phyloP scores from a whole-genome alignment of 768 basidiomycete species.

The Xerocomellus dryophilus region DNA sequence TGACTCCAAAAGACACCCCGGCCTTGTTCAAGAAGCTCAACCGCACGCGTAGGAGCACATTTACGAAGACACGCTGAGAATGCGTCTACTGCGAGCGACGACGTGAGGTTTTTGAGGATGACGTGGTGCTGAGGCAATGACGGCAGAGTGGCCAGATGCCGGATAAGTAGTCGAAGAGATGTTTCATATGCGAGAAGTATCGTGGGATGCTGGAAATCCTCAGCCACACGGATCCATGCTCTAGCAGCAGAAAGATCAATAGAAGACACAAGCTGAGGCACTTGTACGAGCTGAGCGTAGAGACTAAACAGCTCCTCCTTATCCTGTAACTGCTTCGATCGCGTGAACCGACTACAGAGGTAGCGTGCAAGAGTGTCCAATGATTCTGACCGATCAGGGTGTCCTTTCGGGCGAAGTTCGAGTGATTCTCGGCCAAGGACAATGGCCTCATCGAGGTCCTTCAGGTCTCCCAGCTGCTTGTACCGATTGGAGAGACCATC shows the following conservation, averaged over 20 bases:
- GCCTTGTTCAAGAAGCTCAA: slow-evolving; percentile 33
- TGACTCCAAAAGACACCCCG: slow-evolving; percentile 19
- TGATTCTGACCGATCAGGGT: not conserved
- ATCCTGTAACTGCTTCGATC: not conserved
- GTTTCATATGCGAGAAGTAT: slow-evolving; percentile 7
- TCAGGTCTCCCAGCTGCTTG: not conserved
- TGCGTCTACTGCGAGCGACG: slow-evolving; percentile 7
- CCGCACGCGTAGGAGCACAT: slow-evolving; percentile 5
- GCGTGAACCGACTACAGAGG: not conserved
- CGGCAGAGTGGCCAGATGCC: not conserved
- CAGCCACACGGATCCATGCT: not conserved
- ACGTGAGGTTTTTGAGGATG: not conserved
- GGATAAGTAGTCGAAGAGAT: not conserved
- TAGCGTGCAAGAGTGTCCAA: not conserved
- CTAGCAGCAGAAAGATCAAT: not conserved
- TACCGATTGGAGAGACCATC: not conserved
- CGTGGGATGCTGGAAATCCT: slow-evolving; percentile 1
- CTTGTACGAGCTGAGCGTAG: not conserved
- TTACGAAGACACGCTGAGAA: slow-evolving; percentile 14
- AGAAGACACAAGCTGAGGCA: not conserved
- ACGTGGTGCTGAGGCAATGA: not conserved
- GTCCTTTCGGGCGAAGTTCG: not conserved
- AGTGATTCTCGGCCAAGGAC: not conserved
- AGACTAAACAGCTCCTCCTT: not conserved
- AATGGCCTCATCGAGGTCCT: not conserved